These are phyloP conservation scores for Kodamaea anthophila DNA, from an alignment of 1,139 yeast species.

Conservation along the genomic window DNA sequence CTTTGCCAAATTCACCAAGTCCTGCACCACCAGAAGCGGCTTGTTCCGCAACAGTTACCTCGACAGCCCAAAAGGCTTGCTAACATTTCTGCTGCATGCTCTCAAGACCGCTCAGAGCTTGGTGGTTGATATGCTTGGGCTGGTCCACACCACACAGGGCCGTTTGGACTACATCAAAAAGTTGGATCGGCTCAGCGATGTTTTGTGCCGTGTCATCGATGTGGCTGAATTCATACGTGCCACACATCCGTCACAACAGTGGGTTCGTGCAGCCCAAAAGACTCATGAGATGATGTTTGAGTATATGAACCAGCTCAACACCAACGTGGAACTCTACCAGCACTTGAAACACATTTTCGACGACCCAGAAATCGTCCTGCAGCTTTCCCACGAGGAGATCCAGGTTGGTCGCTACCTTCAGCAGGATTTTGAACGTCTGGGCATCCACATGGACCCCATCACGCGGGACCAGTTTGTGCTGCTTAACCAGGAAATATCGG, in stretches of 20 bases:
- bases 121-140: conserved; percentile 49
- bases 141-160: conserved; percentile 39
- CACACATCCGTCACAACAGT: conserved; percentile 69
- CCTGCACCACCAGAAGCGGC: conserved; percentile 38
- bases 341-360: conserved; percentile 52
- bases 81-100: conserved; percentile 60
- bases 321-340: conserved; percentile 67
- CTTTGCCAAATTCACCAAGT: conserved; percentile 27
- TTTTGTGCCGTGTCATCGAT: conserved; percentile 87
- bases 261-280: conserved; percentile 76
- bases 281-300: conserved; percentile 89
- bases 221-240: conserved; percentile 89
- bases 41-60: conserved; percentile 69
- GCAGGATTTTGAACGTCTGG: conserved; percentile 86
- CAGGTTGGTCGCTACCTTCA: conserved; percentile 76
- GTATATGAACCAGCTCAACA: conserved; percentile 88
- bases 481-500: conserved; percentile 74
- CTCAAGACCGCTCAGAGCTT: conserved; percentile 56
- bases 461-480: conserved; percentile 68
- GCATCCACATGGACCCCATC: conserved; percentile 71
- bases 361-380: conserved; percentile 27
- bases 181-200: conserved; percentile 81
- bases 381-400: conserved; percentile 63
- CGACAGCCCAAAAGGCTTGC: conserved; percentile 63
- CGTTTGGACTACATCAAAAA: conserved; percentile 51